These are phyloP conservation scores for Hordeum marinum DNA, from an alignment of 176 grass and related monocot species.

Conservation along the genomic window DNA sequence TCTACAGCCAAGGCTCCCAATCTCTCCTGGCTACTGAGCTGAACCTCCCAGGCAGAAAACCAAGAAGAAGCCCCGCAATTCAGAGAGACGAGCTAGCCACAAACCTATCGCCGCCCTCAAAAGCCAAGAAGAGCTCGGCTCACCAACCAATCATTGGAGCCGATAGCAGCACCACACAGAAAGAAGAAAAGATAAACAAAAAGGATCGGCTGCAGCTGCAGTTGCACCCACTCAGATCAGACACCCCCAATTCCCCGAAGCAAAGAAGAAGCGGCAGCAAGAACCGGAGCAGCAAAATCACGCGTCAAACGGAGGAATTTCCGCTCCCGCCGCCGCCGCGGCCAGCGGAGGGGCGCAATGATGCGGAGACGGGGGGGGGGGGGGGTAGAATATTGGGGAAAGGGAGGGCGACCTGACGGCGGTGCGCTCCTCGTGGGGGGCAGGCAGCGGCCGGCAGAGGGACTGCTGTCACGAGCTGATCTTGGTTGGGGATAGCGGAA, in stretches of 20 bases:
- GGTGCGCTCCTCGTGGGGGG: conserved; percentile 63
- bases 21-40: background rate
- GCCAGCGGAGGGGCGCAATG: conserved; percentile 22
- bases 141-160: conserved; percentile 49
- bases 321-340: background rate
- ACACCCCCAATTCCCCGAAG: conserved; percentile 16
- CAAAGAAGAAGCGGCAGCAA: conserved; percentile 24
- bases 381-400: conserved; percentile 33
- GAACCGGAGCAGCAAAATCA: conserved; percentile 37
- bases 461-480: conserved; percentile 51
- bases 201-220: conserved; percentile 26
- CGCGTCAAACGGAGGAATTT: conserved; percentile 6
- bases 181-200: background rate
- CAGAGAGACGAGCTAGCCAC: background rate
- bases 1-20: background rate
- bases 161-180: background rate
- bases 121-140: conserved; percentile 20
- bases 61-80: conserved; percentile 26
- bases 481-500: conserved; percentile 11
- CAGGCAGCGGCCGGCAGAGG: conserved; percentile 28
- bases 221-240: conserved; percentile 45
- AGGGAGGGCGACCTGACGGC: conserved; percentile 52
- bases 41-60: background rate
- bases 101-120: background rate
- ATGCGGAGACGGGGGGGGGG: conserved; percentile 15